Conservation (phyloP, 441 rosid species). For the Pelargonium cotyledonis region DNA sequence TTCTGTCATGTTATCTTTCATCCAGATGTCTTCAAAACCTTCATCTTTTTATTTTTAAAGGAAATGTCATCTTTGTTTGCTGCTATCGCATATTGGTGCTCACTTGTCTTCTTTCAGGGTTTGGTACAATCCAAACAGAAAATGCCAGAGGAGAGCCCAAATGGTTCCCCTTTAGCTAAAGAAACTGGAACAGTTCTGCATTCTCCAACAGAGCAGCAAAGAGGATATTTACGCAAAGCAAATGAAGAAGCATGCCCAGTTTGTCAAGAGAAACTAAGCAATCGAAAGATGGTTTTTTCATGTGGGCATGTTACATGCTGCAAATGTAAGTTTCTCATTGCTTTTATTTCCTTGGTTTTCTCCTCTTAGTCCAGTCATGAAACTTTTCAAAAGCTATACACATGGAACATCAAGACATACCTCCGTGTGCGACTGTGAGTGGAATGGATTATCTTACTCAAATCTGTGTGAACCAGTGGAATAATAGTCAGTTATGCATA, state of each 20-base stretch:
- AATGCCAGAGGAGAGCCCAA: conserved; percentile 36
- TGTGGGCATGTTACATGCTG: conserved; percentile 93
- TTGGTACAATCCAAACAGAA: conserved; percentile 61
- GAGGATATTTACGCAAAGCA: conserved; percentile 32
- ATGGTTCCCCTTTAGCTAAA: conserved; percentile 34
- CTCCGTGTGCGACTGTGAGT: background rate
- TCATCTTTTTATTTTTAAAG: background rate
- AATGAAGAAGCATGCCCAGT: conserved; percentile 78
- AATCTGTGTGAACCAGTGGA: background rate
- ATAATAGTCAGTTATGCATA: background rate
- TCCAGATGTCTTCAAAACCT: background rate
- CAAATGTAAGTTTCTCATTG: conserved; percentile 54
- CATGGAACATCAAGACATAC: conserved; percentile 5
- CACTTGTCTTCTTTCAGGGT: conserved; percentile 45
- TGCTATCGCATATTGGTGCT: conserved; percentile 2
- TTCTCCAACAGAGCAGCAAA: conserved; percentile 33
- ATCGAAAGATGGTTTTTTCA: conserved; percentile 91
- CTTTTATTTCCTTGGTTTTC: background rate
- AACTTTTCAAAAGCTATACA: conserved; percentile 9
- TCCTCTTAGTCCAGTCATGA: background rate
- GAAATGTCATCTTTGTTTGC: background rate
- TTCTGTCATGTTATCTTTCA: background rate
- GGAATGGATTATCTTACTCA: background rate
- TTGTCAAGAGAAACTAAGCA: conserved; percentile 74
- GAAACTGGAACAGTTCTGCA: conserved; percentile 28